Evolutionary conservation across 2,329 filamentous ascomycete genomes (phyloP), one percentile per base, ranked within the genome.

Genomic region (Fusarium pilosicola): DNA sequence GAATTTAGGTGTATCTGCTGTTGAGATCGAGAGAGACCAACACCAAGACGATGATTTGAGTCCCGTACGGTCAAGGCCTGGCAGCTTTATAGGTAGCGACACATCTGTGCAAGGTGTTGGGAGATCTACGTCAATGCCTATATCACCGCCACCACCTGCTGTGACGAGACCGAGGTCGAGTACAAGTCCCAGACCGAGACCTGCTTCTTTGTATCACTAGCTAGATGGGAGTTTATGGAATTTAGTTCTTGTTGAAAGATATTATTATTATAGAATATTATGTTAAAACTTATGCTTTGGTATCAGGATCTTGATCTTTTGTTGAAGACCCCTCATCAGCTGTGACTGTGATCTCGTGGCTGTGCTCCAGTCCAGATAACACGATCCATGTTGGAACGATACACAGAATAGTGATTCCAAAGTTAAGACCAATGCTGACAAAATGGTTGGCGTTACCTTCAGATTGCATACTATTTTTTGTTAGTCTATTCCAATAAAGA

Each of bases 391-490:
- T 68, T 3, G 65, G 65, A 0, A 63, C 28, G 5, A 68, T 61
- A 22, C 65, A 68, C 8, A 68, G 6, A 9, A 68, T 61, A 2
- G 64, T 68, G 32, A 68, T 68, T 5, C 65, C 65, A 15, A 68
- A 68, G 17, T 68, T 68, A 1, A 68, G 64, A 2, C 65, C 65
- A 7, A 68, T 68, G 6, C 65, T 68, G 9, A 68, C 64, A 30
- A 68, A 68, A 9, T 68, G 65, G 15, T 68, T 68, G 42, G 65
- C 65, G n/a, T 68, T 68, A 1, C 65, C 65, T 30, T 68, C 65
- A 18, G 65, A 68, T 41, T 68, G 65, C 65, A 68, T 68, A 2
- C 65, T 68, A 7, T 13, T 18, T 11, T 3, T 3, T 4, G 34
- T 68, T 54, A 68, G 7, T 34, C 4, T 24, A 12, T 26, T 7